Evolutionary conservation across 108 stramenopile genomes (phyloP), one percentile per base, ranked within the genome.

Genomic region (Cyclotella kingstonii): DNA sequence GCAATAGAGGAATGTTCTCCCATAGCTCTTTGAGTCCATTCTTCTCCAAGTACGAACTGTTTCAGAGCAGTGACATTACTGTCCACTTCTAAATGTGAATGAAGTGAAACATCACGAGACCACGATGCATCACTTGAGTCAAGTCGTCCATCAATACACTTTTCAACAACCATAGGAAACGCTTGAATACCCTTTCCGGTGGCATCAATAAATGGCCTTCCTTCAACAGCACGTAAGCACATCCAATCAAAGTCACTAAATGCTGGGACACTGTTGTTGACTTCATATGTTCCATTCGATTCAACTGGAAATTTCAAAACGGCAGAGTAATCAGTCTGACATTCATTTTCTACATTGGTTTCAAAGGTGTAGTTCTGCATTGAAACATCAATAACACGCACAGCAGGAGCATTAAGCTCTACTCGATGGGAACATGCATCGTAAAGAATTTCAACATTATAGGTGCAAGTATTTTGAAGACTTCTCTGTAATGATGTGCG

Each of bases 1-100:
- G 82, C 74, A 30, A 84, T 75, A n/a, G 82, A 84, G 4, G 82
- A 60, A 48, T 84, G 82, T 50, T 84, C 82, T 0, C 79, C 82
- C 25, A 84, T 31, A n/a, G 77, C 79, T 12, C 82, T 67, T 31
- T 70, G 47, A n/a, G 63, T 59, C 82, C 82, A 84, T 39, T 69
- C 68, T 27, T 76, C 66, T 12, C 77, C 79, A 26, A 80, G 60
- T 48, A 42, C 41, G 41, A 53, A 43, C 11, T 60, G 60, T 27
- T 42, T 42, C n/a, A 26, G 49, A 40, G 17, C 33, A 17, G 47
- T 68, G 28, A n/a, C 23, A 40, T 62, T 52, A 23, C 30, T 50
- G 46, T n/a, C 57, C 4, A 26, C 15, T 22, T 42, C 36, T n/a
- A 45, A 14, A 18, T 19, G 36, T 40, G 35, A 36, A 10, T 53